Evolutionary conservation across 768 basidiomycete genomes (phyloP), one percentile per base, ranked within the genome.

Genomic region (Suillus fuscotomentosus): DNA sequence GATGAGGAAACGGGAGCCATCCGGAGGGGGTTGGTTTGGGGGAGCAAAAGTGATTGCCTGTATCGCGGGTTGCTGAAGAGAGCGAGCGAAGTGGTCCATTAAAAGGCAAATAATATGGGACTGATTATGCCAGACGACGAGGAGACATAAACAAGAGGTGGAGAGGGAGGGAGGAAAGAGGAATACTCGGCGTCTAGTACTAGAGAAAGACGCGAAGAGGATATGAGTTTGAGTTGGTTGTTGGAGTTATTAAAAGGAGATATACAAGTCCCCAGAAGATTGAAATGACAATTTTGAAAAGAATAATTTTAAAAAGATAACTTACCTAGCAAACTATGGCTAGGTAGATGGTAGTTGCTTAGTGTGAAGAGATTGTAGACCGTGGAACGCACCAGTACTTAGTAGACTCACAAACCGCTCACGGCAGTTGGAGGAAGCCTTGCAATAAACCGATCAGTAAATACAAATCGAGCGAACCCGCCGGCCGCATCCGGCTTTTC

Each of bases 61-160:
- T 54, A 70, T 45, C 13, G 62, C 60, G 31, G 69, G 70, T 22
- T 36, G 62, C 11, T 63, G 48, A 55, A 41, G 68, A 66, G 24
- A 61, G 62, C 73, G 77, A 62, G 76, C 27, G 53, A 69, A 75
- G 62, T 73, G 72, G 68, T 82, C 76, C 82, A 83, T 66, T 63
- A 66, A 60, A 61, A 60, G 27, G 14, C n/a, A 31, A 45, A 43
- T 63, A n/a, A 34, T 56, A 41, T 34, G 48, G 54, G 17, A 38
- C 45, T 13, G 39, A 62, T 59, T 48, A 61, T 4, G 31, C 22
- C 34, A 36, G 42, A 15, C 41, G 62, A 54, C 10, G 34, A 63
- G 14, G 60, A 38, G 38, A 31, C 53, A 61, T 57, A 36, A 22
- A 61, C 64, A 4, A 27, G 1, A 2, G 14, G 17, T 47, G 34